phyloP scores from a whole-genome alignment of 345 rosid species.

The Euphorbia peplus region DNA sequence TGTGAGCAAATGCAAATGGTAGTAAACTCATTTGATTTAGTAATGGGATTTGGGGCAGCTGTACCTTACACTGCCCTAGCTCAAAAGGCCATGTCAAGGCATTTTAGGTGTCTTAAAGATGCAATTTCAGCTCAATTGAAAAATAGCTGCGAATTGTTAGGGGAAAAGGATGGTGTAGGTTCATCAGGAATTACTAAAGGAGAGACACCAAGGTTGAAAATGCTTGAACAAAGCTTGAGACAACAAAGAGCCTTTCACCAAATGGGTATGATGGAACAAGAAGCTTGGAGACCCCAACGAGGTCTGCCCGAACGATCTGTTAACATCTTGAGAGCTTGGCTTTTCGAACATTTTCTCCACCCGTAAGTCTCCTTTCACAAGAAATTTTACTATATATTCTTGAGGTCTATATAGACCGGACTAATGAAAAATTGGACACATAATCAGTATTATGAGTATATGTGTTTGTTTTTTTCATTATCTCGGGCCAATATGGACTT shows the following conservation, averaged over 20 bases:
- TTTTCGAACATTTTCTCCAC: constrained; percentile 96
- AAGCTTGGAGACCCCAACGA: constrained; percentile 95
- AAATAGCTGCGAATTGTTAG: constrained; percentile 72
- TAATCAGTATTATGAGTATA: no score
- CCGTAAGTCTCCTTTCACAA: constrained; percentile 59
- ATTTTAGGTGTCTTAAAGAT: constrained; percentile 88
- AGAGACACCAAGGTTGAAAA: constrained; percentile 79
- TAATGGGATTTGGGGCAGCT: constrained; percentile 89
- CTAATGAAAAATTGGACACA: no score
- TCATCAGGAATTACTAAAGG: constrained; percentile 80
- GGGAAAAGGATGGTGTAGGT: constrained; percentile 74
- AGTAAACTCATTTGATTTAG: constrained; percentile 88
- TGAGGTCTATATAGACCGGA: no score
- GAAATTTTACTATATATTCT: no score
- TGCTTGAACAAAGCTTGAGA: constrained; percentile 82
- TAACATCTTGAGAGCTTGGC: constrained; percentile 92
- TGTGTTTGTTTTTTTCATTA: no score
- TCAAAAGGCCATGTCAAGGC: constrained; percentile 97
- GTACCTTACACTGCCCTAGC: constrained; percentile 91
- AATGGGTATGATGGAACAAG: constrained; percentile 97
- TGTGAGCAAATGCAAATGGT: constrained; percentile 98
- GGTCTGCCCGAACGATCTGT: constrained; percentile 98
- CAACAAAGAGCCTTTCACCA: constrained; percentile 91
- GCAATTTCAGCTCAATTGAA: constrained; percentile 66
- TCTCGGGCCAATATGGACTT: no score